Percentiles rank a stretch among this genome's conserved stretches.
Evolutionary conservation across 257 asterid species (phyloP).

Genomic region (Thymus quinquecostatus): DNA sequence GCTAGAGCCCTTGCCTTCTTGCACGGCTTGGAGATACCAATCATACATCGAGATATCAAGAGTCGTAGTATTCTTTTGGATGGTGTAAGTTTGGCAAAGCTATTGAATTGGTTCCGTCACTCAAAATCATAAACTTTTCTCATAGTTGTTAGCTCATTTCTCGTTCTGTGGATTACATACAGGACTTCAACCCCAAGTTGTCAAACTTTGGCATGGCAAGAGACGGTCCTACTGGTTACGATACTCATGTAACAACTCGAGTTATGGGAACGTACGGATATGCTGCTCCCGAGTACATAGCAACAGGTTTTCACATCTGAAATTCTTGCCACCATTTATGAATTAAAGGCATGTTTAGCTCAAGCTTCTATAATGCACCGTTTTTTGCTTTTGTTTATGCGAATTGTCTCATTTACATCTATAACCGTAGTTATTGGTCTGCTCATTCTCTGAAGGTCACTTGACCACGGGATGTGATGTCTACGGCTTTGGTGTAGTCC

Average conservation of each 20-base stretch:
- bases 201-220: constrained; percentile 33
- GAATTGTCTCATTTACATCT: neutral
- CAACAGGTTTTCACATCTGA: constrained; percentile 19
- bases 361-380: neutral
- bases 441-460: too few species aligned
- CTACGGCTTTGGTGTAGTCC: too few species aligned
- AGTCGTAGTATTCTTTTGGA: constrained; percentile 54
- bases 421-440: too few species aligned
- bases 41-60: constrained; percentile 48
- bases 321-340: neutral
- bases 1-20: constrained; percentile 40
- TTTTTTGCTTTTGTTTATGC: too few species aligned
- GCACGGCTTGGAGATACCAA: constrained; percentile 49
- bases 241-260: constrained; percentile 42
- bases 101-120: neutral
- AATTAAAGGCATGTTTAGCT: too few species aligned
- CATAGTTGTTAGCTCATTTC: neutral
- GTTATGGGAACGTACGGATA: constrained; percentile 42
- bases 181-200: too few species aligned
- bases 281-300: constrained; percentile 22
- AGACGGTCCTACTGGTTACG: constrained; percentile 54
- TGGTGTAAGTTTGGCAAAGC: constrained; percentile 33
- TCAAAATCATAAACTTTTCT: neutral
- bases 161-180: too few species aligned
- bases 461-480: too few species aligned